phyloP scores from a whole-genome alignment of 768 basidiomycete species.

The Russula abietina region DNA sequence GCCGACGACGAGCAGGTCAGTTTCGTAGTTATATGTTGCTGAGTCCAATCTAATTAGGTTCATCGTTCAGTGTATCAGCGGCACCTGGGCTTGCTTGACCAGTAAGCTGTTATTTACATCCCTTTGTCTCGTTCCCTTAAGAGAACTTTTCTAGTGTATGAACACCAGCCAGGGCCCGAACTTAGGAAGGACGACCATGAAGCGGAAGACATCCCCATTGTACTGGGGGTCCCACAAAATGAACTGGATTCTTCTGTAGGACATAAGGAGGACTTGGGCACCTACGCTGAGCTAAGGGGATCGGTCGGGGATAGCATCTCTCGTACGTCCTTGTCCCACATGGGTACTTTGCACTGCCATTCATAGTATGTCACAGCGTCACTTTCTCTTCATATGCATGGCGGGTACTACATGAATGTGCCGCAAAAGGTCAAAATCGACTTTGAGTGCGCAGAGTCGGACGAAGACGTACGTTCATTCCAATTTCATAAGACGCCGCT shows the following conservation, averaged over 20 bases:
- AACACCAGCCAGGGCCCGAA: conserved; percentile 9
- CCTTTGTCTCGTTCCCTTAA: neutral
- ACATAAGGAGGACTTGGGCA: conserved; percentile 12
- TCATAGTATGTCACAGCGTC: conserved; percentile 21
- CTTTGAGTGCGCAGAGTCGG: conserved; percentile 29
- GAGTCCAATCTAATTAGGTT: neutral
- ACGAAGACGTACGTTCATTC: conserved; percentile 27
- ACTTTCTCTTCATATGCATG: conserved; percentile 28
- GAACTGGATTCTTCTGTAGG: neutral
- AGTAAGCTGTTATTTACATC: conserved; percentile 1
- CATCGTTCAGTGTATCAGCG: conserved; percentile 15
- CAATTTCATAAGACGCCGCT: neutral
- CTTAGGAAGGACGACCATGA: neutral
- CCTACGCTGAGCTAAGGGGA: conserved; percentile 7
- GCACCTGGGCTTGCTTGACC: conserved; percentile 25
- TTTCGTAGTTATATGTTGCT: neutral
- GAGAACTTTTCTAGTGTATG: conserved; percentile 6
- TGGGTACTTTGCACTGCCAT: neutral
- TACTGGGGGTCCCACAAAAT: conserved; percentile 3
- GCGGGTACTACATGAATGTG: conserved; percentile 30
- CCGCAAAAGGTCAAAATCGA: conserved; percentile 27
- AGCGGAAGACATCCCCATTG: conserved; percentile 8
- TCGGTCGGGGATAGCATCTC: neutral
- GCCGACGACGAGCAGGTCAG: conserved; percentile 31
- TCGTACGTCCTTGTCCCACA: conserved; percentile 2